Evolutionary conservation across 2,329 filamentous ascomycete species (phyloP).

Genomic region (Epichloe gansuensis): DNA sequence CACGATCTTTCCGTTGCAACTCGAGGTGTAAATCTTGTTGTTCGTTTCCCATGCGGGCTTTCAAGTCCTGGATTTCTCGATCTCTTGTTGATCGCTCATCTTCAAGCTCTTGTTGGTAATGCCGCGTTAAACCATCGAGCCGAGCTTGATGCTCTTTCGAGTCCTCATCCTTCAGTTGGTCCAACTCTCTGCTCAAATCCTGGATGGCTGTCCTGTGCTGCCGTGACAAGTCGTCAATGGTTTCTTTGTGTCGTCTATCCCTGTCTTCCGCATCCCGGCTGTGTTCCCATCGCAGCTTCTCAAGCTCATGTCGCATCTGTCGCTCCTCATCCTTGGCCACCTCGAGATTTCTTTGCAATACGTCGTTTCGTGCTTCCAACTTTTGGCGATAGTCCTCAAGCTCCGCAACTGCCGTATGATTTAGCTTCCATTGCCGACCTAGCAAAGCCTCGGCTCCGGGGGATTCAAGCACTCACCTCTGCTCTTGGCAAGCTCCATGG

Average conservation of each 20-base stretch:
- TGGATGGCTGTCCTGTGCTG: conserved; percentile 22
- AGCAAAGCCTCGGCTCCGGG: too few relatives aligned
- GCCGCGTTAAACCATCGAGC: conserved; percentile 49
- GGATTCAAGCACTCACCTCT: conserved; percentile 43
- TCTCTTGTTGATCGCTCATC: conserved; percentile 46
- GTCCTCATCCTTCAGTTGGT: conserved; percentile 27
- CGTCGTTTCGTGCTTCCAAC: conserved; percentile 32
- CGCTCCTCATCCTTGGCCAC: conserved; percentile 23
- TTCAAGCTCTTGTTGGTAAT: conserved; percentile 51
- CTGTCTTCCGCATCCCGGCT: conserved; percentile 40
- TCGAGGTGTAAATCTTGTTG: conserved; percentile 36
- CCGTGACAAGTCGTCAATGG: conserved; percentile 21
- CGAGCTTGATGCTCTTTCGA: conserved; percentile 54
- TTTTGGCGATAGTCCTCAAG: conserved; percentile 35
- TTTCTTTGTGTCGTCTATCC: conserved; percentile 26
- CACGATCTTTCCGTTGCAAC: conserved; percentile 39
- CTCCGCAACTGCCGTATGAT: conserved; percentile 27
- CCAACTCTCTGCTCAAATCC: conserved; percentile 32
- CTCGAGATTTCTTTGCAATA: conserved; percentile 52
- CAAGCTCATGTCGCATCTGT: conserved; percentile 22
- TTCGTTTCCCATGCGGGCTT: conserved; percentile 36
- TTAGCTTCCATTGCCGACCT: conserved; percentile 7
- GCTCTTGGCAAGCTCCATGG: conserved; percentile 59
- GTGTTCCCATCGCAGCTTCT: conserved; percentile 24
- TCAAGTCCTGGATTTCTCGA: conserved; percentile 54